Conservation (phyloP, 2,329 filamentous ascomycete species). For the Helicocarpus griseus region DNA sequence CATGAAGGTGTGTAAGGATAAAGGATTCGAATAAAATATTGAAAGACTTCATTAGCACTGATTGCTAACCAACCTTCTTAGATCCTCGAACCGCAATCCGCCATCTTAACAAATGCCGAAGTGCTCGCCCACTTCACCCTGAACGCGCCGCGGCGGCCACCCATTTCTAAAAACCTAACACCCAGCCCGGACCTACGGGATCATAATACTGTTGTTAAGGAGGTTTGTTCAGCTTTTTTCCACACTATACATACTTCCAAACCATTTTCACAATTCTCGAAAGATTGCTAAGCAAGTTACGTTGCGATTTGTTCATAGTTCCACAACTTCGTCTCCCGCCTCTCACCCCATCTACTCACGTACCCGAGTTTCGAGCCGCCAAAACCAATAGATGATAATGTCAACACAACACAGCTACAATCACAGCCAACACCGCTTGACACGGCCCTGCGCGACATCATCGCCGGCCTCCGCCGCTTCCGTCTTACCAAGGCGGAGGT, state of each 20-base stretch:
- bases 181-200: conserved; percentile 35
- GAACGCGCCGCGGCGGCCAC: conserved; percentile 32
- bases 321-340: conserved; percentile 32
- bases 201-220: conserved; percentile 37
- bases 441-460: conserved; percentile 26
- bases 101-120: conserved; percentile 36
- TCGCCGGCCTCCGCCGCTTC: conserved; percentile 29
- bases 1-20: neutral
- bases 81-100: conserved; percentile 37
- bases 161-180: conserved; percentile 27
- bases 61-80: conserved; percentile 8
- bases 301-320: conserved; percentile 18
- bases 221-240: conserved; percentile 22
- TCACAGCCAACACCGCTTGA: conserved; percentile 26
- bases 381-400: conserved; percentile 10
- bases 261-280: too few relatives aligned
- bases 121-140: conserved; percentile 32
- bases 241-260: too few relatives aligned
- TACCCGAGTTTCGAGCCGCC: conserved; percentile 24
- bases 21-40: neutral
- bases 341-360: conserved; percentile 30
- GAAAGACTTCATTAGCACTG: neutral
- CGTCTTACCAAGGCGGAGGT: conserved; percentile 39
- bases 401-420: conserved; percentile 8
- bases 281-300: neutral